phyloP scores from a whole-genome alignment of 2,329 filamentous ascomycete species.

The Macroventuria anomochaeta region DNA sequence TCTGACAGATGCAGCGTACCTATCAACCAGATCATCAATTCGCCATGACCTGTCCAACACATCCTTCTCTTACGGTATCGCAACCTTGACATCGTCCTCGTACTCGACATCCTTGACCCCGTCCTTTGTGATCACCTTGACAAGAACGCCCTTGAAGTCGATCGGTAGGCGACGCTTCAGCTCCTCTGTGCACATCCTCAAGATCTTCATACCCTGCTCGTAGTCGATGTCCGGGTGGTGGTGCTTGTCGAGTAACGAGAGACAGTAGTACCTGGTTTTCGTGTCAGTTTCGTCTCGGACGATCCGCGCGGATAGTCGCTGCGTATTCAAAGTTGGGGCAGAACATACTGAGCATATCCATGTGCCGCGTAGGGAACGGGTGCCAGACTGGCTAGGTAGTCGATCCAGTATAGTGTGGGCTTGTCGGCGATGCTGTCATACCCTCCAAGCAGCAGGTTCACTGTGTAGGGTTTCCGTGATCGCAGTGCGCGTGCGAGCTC shows the following conservation, averaged over 20 bases:
- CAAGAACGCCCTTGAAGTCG: slow-evolving; percentile 95
- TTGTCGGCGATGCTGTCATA: slow-evolving; percentile 90
- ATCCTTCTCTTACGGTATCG: slow-evolving; percentile 58
- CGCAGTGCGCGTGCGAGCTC: slow-evolving; percentile 91
- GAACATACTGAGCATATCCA: slow-evolving; percentile 89
- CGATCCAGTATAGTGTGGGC: slow-evolving; percentile 94
- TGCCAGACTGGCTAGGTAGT: slow-evolving; percentile 90
- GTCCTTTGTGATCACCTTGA: slow-evolving; percentile 95
- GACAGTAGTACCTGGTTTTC: slow-evolving; percentile 82
- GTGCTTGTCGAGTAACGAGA: slow-evolving; percentile 97
- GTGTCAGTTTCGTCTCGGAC: neutral
- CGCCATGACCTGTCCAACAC: neutral
- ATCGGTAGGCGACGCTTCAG: slow-evolving; percentile 95
- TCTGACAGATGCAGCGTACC: slow-evolving; percentile 9
- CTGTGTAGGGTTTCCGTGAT: slow-evolving; percentile 92
- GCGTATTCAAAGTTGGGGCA: neutral
- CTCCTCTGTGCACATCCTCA: slow-evolving; percentile 95
- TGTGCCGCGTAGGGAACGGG: slow-evolving; percentile 94
- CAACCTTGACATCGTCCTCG: slow-evolving; percentile 78
- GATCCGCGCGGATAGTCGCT: neutral
- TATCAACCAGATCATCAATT: slow-evolving; percentile 11
- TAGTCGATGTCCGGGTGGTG: slow-evolving; percentile 93
- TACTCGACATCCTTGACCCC: slow-evolving; percentile 86
- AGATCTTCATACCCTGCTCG: slow-evolving; percentile 87
- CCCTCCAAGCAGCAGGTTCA: slow-evolving; percentile 94